Percentiles rank a stretch among this genome's conserved stretches.
Evolutionary conservation across 176 grass and related monocot genomes (phyloP).

Genomic region (Lolium multiflorum): DNA sequence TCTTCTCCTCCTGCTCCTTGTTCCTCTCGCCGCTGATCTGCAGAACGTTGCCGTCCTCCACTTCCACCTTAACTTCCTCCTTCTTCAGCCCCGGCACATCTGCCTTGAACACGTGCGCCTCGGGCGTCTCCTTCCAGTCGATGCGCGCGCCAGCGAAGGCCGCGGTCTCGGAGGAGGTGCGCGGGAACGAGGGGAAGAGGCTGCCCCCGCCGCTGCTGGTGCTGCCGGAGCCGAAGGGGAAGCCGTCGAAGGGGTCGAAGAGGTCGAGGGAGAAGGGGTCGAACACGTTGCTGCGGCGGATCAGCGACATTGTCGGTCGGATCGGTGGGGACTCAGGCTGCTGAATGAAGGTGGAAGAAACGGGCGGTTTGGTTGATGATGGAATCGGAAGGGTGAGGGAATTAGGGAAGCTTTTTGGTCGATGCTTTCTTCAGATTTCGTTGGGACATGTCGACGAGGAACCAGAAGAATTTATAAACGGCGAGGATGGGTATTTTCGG

Average conservation of each 20-base stretch:
- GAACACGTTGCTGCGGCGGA: slow-evolving; percentile 72
- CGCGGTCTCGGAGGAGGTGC: slow-evolving; percentile 37
- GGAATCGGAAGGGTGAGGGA: background rate
- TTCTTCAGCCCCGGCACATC: slow-evolving; percentile 67
- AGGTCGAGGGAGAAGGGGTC: slow-evolving; percentile 80
- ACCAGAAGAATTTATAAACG: background rate
- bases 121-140: slow-evolving; percentile 70
- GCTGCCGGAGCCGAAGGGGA: slow-evolving; percentile 56
- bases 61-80: slow-evolving; percentile 75
- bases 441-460: background rate
- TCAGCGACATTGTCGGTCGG: slow-evolving; percentile 49
- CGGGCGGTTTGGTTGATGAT: background rate
- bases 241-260: slow-evolving; percentile 65
- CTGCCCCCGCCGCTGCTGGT: slow-evolving; percentile 32
- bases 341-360: background rate
- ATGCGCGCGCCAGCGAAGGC: slow-evolving; percentile 55
- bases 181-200: slow-evolving; percentile 52
- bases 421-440: background rate
- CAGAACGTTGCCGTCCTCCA: slow-evolving; percentile 60
- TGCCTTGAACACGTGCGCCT: slow-evolving; percentile 75
- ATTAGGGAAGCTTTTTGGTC: background rate
- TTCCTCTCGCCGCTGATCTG: slow-evolving; percentile 65
- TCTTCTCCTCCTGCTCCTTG: slow-evolving; percentile 74
- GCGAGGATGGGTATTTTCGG: background rate
- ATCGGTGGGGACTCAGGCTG: background rate